Conservation (phyloP, 768 basidiomycete species). For the Rickenella mellea region DNA sequence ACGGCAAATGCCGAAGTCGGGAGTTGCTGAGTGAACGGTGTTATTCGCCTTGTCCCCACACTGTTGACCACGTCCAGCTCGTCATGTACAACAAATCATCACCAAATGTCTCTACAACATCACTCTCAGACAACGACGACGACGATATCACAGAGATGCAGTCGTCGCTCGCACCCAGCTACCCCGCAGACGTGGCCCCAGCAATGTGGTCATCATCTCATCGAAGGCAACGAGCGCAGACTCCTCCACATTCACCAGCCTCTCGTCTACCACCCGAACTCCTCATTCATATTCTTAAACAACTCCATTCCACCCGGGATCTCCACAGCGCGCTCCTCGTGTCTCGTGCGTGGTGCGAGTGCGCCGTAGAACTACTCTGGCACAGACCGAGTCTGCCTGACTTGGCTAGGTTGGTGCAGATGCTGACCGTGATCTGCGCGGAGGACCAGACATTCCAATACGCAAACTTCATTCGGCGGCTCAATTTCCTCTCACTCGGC, state of each 20-base stretch:
- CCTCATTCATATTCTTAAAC: conserved; percentile 84
- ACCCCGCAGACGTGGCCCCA: conserved; percentile 31
- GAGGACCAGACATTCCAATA: conserved; percentile 78
- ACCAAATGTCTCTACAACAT: conserved; percentile 44
- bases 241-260: conserved; percentile 43
- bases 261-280: conserved; percentile 79
- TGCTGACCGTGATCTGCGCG: conserved; percentile 61
- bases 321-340: conserved; percentile 71
- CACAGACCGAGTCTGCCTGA: conserved; percentile 75
- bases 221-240: conserved; percentile 10
- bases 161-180: conserved; percentile 2
- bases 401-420: conserved; percentile 61
- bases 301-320: conserved; percentile 66
- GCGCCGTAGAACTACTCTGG: conserved; percentile 92
- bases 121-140: conserved; percentile 65
- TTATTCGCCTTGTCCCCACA: too few relatives aligned
- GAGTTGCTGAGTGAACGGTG: too few relatives aligned
- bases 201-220: conserved; percentile 46
- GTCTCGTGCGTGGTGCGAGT: conserved; percentile 90
- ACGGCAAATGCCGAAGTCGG: too few relatives aligned
- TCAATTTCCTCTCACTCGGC: conserved; percentile 77
- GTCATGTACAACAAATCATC: too few relatives aligned
- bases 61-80: too few relatives aligned
- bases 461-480: conserved; percentile 75
- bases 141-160: conserved; percentile 34